Conservation (phyloP, 192 early-diverging fungal species). For the Umbelopsis sp. region DNA sequence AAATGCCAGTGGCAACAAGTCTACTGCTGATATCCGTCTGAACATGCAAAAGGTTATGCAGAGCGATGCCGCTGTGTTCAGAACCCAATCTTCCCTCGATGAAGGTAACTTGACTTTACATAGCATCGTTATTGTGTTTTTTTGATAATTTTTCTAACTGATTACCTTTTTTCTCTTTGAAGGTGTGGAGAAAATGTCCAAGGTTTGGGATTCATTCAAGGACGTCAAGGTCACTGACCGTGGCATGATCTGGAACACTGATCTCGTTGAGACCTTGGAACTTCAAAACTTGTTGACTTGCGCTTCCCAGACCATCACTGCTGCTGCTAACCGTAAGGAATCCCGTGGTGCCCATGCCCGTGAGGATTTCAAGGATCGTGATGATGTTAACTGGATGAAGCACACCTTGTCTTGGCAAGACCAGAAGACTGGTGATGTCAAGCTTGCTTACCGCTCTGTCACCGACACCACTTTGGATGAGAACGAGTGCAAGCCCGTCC, state of each 20-base stretch:
- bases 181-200: slow-evolving; percentile 80
- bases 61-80: slow-evolving; percentile 95
- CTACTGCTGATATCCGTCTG: slow-evolving; percentile 86
- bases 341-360: slow-evolving; percentile 98
- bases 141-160: neutral
- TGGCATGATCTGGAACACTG: slow-evolving; percentile 98
- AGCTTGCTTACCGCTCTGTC: slow-evolving; percentile 85
- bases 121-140: neutral
- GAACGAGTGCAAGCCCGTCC: slow-evolving; percentile 90
- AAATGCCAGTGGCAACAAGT: slow-evolving; percentile 75
- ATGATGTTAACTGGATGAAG: slow-evolving; percentile 98
- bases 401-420: slow-evolving; percentile 96
- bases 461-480: slow-evolving; percentile 85
- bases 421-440: slow-evolving; percentile 74
- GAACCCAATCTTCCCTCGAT: slow-evolving; percentile 85
- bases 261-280: slow-evolving; percentile 95
- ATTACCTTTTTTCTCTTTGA: neutral
- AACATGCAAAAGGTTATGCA: slow-evolving; percentile 99
- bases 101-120: slow-evolving; percentile 54
- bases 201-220: slow-evolving; percentile 77
- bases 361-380: slow-evolving; percentile 87
- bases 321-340: slow-evolving; percentile 93
- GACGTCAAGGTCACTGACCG: slow-evolving; percentile 91
- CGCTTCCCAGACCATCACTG: slow-evolving; percentile 90
- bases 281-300: slow-evolving; percentile 96